Conservation (phyloP, 2,329 filamentous ascomycete species). For the Penicillium expansum region DNA sequence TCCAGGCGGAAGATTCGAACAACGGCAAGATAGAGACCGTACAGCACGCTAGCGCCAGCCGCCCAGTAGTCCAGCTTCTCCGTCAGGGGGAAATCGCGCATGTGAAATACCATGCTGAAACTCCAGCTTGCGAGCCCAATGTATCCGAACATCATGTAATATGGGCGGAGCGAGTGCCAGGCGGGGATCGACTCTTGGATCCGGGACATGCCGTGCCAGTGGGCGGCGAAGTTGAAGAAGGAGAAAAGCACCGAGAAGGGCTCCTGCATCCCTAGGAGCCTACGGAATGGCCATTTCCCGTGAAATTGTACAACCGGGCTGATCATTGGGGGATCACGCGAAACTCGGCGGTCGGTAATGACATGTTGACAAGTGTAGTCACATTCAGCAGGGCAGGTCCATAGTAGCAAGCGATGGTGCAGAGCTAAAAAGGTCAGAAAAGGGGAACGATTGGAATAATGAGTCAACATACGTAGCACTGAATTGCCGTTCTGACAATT, state of each 20-base stretch:
- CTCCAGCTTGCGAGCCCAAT: slow-evolving; percentile 81
- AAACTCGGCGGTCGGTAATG: slow-evolving; percentile 69
- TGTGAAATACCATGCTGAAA: slow-evolving; percentile 90
- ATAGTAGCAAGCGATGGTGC: slow-evolving; percentile 80
- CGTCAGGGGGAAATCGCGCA: slow-evolving; percentile 76
- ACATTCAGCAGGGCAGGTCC: slow-evolving; percentile 91
- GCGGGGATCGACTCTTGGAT: slow-evolving; percentile 68
- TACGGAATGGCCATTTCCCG: slow-evolving; percentile 96
- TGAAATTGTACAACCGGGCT: slow-evolving; percentile 83
- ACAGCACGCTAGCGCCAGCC: slow-evolving; percentile 84
- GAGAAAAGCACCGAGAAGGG: slow-evolving; percentile 92
- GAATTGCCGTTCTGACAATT: slow-evolving; percentile 71
- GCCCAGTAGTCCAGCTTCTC: slow-evolving; percentile 97
- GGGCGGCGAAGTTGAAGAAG: slow-evolving; percentile 83
- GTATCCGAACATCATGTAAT: slow-evolving; percentile 76
- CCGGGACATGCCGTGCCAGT: slow-evolving; percentile 71
- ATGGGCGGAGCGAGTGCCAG: slow-evolving; percentile 72
- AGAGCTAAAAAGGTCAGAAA: slow-evolving; percentile 57
- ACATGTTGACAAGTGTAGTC: slow-evolving; percentile 98
- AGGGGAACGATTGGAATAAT: not conserved
- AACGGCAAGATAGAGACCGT: slow-evolving; percentile 82
- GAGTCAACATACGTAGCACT: slow-evolving; percentile 63
- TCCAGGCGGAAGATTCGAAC: slow-evolving; percentile 84
- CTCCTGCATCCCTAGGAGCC: slow-evolving; percentile 90
- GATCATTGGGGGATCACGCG: slow-evolving; percentile 61